Base-by-base conservation (phyloP, 2,329 filamentous ascomycete genomes). In the Aureobasidium sp. region DNA sequence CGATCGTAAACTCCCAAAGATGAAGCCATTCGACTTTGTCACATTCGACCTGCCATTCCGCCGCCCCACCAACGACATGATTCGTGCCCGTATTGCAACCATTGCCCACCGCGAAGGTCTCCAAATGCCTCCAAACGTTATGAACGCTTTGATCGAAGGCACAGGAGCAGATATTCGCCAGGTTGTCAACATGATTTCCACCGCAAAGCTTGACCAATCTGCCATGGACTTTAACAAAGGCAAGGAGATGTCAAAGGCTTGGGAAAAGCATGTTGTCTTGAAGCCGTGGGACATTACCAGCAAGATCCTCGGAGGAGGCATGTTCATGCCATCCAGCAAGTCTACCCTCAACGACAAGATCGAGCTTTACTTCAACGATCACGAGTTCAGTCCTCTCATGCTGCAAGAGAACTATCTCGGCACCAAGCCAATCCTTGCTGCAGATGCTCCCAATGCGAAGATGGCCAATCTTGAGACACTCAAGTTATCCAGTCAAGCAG, bases 211-310 rank as follows among this genome's bases (percentile, higher is more conserved):
- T 5, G 93, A 97, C 67, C 86, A 91, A 70, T 80, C 81, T 27
- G 83, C 83, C 15, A 88, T 97, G 83, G 84, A 88, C 69, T 97
- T 85, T 68, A 89, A 95, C 69, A 82, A 95, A 71, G 86, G 90
- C 70, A 96, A 96, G 74, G 81, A 88, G 60, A 97, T 99, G 93
- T 91, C 91, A 6, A 97, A 97, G 76, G 88, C 91, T 1, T 99
- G 94, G 94, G 90, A 99, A 78, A 99, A 99, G 77, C 92, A 97
- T 72, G 86, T 97, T 42, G 85, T 99, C 15, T 79, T 99, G 61
- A 97, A 97, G 75, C 94, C 94, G 0, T 99, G 94, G 94, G 94
- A 99, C 71, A 99, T 99, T 69, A 92, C 90, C 65, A 84, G 89
- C 71, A 97, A 97, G 77, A 91, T 99, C 72, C 83, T 99, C 6